phyloP scores from a whole-genome alignment of 805 yeast genomes.

The Saccharomycopsis synnaedendra region DNA sequence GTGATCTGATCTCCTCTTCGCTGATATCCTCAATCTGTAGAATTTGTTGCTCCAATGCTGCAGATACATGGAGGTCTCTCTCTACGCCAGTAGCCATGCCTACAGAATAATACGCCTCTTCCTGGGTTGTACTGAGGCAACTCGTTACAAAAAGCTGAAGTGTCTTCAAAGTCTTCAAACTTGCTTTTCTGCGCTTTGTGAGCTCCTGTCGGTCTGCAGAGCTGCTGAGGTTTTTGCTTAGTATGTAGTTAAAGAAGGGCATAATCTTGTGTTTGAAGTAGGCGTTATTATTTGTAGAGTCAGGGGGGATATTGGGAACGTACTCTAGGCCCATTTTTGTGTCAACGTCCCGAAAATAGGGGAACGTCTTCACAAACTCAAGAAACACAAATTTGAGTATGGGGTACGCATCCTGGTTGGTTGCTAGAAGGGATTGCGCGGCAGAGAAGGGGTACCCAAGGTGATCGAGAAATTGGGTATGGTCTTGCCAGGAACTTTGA shows the following conservation, averaged over 20 bases:
- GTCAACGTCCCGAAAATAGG: conserved; percentile 37
- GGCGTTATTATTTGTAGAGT: conserved; percentile 35
- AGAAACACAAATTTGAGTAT: conserved; percentile 54
- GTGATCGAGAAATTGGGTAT: conserved; percentile 42
- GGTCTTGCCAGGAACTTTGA: conserved; percentile 41
- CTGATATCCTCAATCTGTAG: neutral
- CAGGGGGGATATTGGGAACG: conserved; percentile 7
- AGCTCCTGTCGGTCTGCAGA: conserved; percentile 66
- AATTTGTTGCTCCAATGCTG: neutral
- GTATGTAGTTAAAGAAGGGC: conserved; percentile 70
- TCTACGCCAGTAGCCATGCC: neutral
- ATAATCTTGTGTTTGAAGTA: conserved; percentile 80
- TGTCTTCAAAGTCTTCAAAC: conserved; percentile 48
- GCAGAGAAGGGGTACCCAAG: conserved; percentile 67
- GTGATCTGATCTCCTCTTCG: neutral
- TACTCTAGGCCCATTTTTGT: neutral
- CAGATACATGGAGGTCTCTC: conserved; percentile 1
- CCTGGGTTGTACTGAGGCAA: conserved; percentile 52
- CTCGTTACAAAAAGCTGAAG: conserved; percentile 64
- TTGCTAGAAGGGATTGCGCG: conserved; percentile 1
- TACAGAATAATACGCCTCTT: conserved; percentile 33
- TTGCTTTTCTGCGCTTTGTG: conserved; percentile 58
- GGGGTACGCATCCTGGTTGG: conserved; percentile 41
- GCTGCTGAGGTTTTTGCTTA: conserved; percentile 57
- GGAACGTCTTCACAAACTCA: conserved; percentile 57